Evolutionary conservation across 768 basidiomycete genomes (phyloP).

Genomic region (Polyporus arcularius): DNA sequence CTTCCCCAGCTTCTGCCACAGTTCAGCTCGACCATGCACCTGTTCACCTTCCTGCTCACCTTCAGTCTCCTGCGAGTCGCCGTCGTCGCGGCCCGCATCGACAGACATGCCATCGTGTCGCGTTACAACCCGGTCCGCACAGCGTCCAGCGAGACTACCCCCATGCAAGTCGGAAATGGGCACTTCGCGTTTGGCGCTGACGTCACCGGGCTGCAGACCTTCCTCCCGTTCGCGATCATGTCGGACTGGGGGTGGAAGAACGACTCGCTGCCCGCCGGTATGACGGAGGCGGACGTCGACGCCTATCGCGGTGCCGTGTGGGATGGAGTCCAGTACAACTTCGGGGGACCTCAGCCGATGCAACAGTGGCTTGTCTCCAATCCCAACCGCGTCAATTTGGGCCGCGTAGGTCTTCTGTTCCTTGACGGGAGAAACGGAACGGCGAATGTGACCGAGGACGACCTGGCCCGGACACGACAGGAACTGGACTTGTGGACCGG

Average conservation of each 20-base stretch:
- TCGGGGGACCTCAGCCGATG: slow-evolving; percentile 45
- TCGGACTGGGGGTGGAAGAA: slow-evolving; percentile 67
- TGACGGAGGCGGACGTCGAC: slow-evolving; percentile 45
- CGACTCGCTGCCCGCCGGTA: slow-evolving; percentile 48
- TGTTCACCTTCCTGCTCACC: neutral
- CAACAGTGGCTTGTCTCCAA: slow-evolving; percentile 60
- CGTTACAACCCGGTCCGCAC: slow-evolving; percentile 53
- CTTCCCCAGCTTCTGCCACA: no score
- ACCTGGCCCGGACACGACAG: slow-evolving; percentile 40
- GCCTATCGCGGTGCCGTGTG: slow-evolving; percentile 50
- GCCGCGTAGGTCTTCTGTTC: slow-evolving; percentile 50
- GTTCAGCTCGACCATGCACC: no score
- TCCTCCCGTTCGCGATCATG: slow-evolving; percentile 55
- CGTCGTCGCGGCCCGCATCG: neutral
- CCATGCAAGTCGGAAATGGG: slow-evolving; percentile 63
- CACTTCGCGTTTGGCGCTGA: slow-evolving; percentile 64
- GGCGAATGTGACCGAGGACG: slow-evolving; percentile 38
- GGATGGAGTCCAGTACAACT: slow-evolving; percentile 55
- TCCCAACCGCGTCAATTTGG: slow-evolving; percentile 59
- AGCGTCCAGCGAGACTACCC: slow-evolving; percentile 47
- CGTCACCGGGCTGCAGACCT: slow-evolving; percentile 59
- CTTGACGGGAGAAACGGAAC: slow-evolving; percentile 29
- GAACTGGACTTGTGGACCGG: slow-evolving; percentile 60
- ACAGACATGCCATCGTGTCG: slow-evolving; percentile 45
- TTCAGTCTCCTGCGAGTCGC: neutral